Evolutionary conservation across 208 protist species (phyloP).

Genomic region (Leishmania martiniquensis): DNA sequence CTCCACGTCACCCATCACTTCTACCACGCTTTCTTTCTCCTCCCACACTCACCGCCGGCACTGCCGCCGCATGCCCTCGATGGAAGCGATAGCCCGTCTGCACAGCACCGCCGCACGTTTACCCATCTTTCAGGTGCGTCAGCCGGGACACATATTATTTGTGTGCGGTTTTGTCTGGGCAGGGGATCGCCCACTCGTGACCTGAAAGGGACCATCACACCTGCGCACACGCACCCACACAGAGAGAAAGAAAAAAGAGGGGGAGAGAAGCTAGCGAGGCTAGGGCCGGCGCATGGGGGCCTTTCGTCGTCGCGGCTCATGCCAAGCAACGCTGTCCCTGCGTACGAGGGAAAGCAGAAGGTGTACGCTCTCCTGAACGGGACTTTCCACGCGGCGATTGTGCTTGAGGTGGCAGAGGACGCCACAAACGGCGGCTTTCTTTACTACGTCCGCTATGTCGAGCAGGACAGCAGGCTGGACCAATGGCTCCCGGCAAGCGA

Average conservation of each 20-base stretch:
- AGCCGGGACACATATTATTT: background rate
- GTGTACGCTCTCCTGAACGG: slow-evolving; percentile 83
- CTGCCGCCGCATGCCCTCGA: background rate
- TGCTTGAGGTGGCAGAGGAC: slow-evolving; percentile 74
- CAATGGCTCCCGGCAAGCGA: slow-evolving; percentile 80
- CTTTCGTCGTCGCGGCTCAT: background rate
- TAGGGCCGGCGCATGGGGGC: background rate
- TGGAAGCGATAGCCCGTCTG: background rate
- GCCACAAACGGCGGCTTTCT: slow-evolving; percentile 46
- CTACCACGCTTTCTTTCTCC: background rate
- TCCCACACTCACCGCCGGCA: background rate
- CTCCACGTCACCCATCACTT: background rate
- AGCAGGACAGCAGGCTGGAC: slow-evolving; percentile 91
- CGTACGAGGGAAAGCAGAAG: slow-evolving; percentile 80
- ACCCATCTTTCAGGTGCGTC: background rate
- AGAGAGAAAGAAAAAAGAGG: background rate
- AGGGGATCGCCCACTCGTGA: background rate
- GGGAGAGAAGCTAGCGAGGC: background rate
- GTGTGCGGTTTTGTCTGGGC: background rate
- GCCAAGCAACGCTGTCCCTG: slow-evolving; percentile 18
- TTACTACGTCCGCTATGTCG: slow-evolving; percentile 91
- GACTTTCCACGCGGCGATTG: slow-evolving; percentile 77
- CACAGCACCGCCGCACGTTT: background rate
- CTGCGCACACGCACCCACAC: background rate
- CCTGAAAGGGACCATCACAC: background rate